Evolutionary conservation across 345 rosid genomes (phyloP).

Genomic region (Eucalyptus sideroxylon): DNA sequence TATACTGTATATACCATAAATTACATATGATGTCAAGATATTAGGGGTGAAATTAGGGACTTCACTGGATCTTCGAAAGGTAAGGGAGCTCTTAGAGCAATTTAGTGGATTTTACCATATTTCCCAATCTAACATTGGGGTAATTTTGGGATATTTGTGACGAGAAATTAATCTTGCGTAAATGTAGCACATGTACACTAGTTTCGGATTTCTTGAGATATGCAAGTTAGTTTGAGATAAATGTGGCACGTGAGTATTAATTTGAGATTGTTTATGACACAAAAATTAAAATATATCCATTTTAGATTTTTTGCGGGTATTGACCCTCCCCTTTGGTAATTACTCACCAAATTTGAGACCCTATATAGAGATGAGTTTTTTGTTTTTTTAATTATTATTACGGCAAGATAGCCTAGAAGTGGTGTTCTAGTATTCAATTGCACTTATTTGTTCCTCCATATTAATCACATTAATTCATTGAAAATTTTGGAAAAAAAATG

Average conservation of each 20-base stretch:
- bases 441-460: neutral
- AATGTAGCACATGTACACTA: rapidly evolving
- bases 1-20: neutral
- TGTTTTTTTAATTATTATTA: neutral
- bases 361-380: no score
- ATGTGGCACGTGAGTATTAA: rapidly evolving
- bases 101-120: neutral
- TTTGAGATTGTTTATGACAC: neutral
- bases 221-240: neutral
- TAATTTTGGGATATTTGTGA: neutral
- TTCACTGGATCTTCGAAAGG: neutral
- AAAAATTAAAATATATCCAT: neutral
- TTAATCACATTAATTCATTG: neutral
- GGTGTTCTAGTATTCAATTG: neutral
- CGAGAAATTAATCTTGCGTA: rapidly evolving
- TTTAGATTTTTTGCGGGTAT: neutral
- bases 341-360: neutral
- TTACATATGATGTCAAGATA: neutral
- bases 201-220: neutral
- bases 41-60: neutral
- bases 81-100: neutral
- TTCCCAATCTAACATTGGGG: neutral
- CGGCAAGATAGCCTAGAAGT: neutral
- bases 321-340: neutral
- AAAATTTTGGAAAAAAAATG: neutral